These are phyloP conservation scores for Xylaria sp. DNA, from an alignment of 2,329 filamentous ascomycete species.

Conservation along the genomic window DNA sequence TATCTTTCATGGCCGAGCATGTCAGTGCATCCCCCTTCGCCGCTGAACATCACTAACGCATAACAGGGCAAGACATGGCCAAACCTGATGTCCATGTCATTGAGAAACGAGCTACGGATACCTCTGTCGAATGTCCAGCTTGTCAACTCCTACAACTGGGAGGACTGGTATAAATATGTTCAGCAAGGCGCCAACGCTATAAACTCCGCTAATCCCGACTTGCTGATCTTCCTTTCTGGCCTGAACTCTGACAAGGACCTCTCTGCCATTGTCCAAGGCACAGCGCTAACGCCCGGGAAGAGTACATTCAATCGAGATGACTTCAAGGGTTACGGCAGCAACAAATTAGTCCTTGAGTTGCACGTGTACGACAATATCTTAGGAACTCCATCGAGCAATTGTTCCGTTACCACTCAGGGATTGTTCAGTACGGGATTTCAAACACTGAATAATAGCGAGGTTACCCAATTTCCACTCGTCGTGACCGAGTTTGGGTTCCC, in stretches of 20 bases:
- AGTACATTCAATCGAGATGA: conserved; percentile 56
- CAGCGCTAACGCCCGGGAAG: conserved; percentile 57
- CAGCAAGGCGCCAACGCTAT: conserved; percentile 62
- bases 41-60: conserved; percentile 15
- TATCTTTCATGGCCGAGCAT: conserved; percentile 68
- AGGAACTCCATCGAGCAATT: conserved; percentile 53
- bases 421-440: conserved; percentile 63
- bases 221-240: conserved; percentile 68
- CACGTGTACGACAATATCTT: conserved; percentile 66
- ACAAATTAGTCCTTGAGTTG: conserved; percentile 68
- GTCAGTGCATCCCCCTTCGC: conserved; percentile 33
- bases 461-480: conserved; percentile 58
- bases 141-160: conserved; percentile 61
- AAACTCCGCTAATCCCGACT: conserved; percentile 59
- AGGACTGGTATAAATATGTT: conserved; percentile 62
- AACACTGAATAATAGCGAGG: conserved; percentile 53
- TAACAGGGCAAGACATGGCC: conserved; percentile 57
- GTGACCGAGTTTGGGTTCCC: conserved; percentile 65
- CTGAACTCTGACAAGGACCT: conserved; percentile 65
- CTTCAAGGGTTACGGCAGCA: conserved; percentile 58
- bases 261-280: conserved; percentile 59
- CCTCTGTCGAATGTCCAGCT: conserved; percentile 50
- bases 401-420: conserved; percentile 55
- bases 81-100: conserved; percentile 59
- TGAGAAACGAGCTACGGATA: conserved; percentile 64